Conservation (phyloP, 2,329 filamentous ascomycete genomes). For the Colletotrichum costaricense region DNA sequence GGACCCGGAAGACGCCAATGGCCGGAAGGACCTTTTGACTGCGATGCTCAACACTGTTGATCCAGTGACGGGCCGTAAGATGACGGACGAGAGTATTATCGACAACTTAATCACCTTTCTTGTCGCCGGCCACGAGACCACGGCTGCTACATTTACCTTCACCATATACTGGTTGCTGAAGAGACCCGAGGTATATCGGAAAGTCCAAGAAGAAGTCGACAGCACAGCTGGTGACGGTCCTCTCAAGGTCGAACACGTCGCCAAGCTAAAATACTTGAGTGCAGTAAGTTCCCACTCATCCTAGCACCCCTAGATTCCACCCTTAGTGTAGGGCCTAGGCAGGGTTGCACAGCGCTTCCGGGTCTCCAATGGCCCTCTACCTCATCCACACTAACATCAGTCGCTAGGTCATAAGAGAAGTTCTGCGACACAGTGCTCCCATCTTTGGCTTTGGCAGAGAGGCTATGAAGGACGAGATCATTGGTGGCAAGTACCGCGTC, state of each 20-base stretch:
- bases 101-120: slow-evolving; percentile 78
- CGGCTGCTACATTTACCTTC: slow-evolving; percentile 74
- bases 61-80: slow-evolving; percentile 69
- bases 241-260: slow-evolving; percentile 68
- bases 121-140: slow-evolving; percentile 76
- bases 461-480: slow-evolving; percentile 52
- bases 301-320: too few species aligned
- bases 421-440: slow-evolving; percentile 42
- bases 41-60: slow-evolving; percentile 74
- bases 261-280: slow-evolving; percentile 72
- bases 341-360: background rate
- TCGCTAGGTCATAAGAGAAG: slow-evolving; percentile 65
- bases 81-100: slow-evolving; percentile 69
- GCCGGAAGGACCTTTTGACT: slow-evolving; percentile 71
- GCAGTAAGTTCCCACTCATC: slow-evolving; percentile 48
- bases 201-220: slow-evolving; percentile 77
- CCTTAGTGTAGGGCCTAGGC: background rate
- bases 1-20: slow-evolving; percentile 58
- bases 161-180: slow-evolving; percentile 74
- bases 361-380: background rate
- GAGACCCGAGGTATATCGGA: slow-evolving; percentile 67
- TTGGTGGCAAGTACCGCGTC: slow-evolving; percentile 66
- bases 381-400: background rate
- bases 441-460: slow-evolving; percentile 42
- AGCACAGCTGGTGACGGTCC: slow-evolving; percentile 67